phyloP scores from a whole-genome alignment of 1,284 basidiomycete genomes.

The Ustilago esculenta region DNA sequence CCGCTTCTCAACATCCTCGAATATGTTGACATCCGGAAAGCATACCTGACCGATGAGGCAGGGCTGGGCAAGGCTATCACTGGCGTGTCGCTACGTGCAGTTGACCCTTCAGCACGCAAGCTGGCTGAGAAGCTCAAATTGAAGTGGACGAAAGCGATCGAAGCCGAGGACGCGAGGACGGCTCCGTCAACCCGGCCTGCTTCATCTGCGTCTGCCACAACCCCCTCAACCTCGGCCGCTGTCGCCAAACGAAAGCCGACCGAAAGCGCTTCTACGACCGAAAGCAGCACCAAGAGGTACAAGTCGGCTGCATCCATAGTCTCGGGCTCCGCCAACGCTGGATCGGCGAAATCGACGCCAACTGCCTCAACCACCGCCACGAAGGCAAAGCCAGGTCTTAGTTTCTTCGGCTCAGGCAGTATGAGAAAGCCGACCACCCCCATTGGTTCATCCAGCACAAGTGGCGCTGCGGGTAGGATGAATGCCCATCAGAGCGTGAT shows the following conservation, averaged over 20 bases:
- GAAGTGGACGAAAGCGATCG: conserved; percentile 51
- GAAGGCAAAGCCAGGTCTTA: conserved; percentile 16
- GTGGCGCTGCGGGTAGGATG: conserved; percentile 1
- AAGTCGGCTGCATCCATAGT: conserved; percentile 10
- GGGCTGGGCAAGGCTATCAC: conserved; percentile 50
- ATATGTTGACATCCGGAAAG: conserved; percentile 33
- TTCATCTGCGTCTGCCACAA: neutral
- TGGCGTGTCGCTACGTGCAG: conserved; percentile 39
- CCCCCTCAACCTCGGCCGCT: conserved; percentile 2
- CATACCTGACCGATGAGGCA: conserved; percentile 53
- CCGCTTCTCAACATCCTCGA: conserved; percentile 48
- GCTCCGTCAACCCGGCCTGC: neutral
- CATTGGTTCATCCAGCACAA: neutral
- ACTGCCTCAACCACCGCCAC: conserved; percentile 8
- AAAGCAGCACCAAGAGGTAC: conserved; percentile 29
- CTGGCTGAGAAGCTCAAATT: conserved; percentile 35
- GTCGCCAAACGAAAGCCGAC: conserved; percentile 25
- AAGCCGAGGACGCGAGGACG: conserved; percentile 8
- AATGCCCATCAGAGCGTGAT: conserved; percentile 24
- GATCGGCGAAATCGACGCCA: conserved; percentile 3
- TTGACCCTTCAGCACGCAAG: conserved; percentile 25
- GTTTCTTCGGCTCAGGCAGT: conserved; percentile 16
- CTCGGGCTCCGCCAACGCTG: neutral
- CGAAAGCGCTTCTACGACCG: conserved; percentile 5
- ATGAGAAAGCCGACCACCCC: conserved; percentile 4